Evolutionary conservation across 306 rosid species (phyloP).

Genomic region (Vigna trinervia): DNA sequence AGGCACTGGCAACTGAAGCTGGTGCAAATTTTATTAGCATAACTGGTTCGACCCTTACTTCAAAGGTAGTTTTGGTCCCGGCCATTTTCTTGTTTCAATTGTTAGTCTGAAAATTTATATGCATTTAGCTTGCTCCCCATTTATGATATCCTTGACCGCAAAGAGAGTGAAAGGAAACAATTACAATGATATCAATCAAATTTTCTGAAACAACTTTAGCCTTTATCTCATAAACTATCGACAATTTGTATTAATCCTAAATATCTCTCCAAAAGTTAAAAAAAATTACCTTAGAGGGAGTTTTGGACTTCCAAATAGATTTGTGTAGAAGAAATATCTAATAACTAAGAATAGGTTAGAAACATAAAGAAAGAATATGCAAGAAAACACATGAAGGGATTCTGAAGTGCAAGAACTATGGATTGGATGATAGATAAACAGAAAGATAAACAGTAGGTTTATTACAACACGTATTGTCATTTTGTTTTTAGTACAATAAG

Average conservation of each 20-base stretch:
- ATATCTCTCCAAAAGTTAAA: not conserved
- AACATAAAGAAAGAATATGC: not conserved
- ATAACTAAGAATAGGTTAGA: not conserved
- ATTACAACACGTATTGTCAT: too few species aligned
- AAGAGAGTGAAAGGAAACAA: not conserved
- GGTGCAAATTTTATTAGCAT: constrained; percentile 97
- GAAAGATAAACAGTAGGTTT: not conserved
- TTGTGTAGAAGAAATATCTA: not conserved
- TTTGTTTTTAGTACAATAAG: too few species aligned
- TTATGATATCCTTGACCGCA: not conserved
- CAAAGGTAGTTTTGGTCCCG: constrained; percentile 66
- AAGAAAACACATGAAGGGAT: not conserved
- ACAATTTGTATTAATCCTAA: constrained; percentile 11
- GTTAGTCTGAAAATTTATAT: not conserved
- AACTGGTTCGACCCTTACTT: constrained; percentile 95
- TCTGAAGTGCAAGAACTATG: not conserved
- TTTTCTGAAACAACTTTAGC: not conserved
- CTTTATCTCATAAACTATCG: not conserved
- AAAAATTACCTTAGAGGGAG: not conserved
- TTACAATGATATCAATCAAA: not conserved
- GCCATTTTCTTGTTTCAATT: constrained; percentile 16
- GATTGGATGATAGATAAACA: not conserved
- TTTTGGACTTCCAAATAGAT: not conserved
- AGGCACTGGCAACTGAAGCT: constrained; percentile 98
- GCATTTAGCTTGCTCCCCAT: not conserved